A percentile compares a stretch with the other conserved stretches of the same genome.
These are phyloP conservation scores for Zychaea mexicana DNA, from an alignment of 371 early-diverging fungal genomes.

Conservation along the genomic window DNA sequence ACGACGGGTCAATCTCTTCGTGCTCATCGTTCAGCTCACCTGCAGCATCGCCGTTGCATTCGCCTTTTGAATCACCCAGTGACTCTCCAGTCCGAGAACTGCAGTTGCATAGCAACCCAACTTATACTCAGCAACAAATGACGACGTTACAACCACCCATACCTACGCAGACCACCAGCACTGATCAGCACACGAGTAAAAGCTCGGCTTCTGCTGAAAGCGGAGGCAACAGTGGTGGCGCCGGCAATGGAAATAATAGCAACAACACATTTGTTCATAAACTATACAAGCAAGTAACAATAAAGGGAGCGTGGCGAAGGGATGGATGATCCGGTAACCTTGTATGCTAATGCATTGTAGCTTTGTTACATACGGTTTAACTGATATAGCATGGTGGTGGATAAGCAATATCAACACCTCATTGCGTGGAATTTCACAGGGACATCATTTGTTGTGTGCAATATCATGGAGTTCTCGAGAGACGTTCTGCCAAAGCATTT, in stretches of 20 bases:
- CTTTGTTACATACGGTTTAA: background rate
- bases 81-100: slow-evolving; percentile 27
- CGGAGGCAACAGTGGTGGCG: background rate
- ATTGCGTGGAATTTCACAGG: slow-evolving; percentile 80
- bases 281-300: slow-evolving; percentile 28
- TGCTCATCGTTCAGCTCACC: slow-evolving; percentile 23
- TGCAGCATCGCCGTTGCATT: slow-evolving; percentile 22
- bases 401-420: slow-evolving; percentile 70
- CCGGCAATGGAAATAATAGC: background rate
- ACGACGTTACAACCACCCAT: background rate
- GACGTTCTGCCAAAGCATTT: slow-evolving; percentile 76
- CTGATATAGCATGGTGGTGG: slow-evolving; percentile 67
- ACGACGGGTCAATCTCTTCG: slow-evolving; percentile 18
- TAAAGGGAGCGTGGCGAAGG: too few species aligned
- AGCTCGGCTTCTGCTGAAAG: background rate
- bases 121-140: slow-evolving; percentile 6
- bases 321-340: too few species aligned
- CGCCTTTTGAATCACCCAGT: slow-evolving; percentile 29
- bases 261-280: slow-evolving; percentile 37
- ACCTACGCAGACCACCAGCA: background rate
- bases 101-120: slow-evolving; percentile 4
- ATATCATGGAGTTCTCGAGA: slow-evolving; percentile 76
- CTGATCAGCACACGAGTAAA: background rate
- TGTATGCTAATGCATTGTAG: background rate
- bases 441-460: slow-evolving; percentile 84